Evolutionary conservation across 2,329 filamentous ascomycete species (phyloP).

Genomic region (Calonectria pteridis): DNA sequence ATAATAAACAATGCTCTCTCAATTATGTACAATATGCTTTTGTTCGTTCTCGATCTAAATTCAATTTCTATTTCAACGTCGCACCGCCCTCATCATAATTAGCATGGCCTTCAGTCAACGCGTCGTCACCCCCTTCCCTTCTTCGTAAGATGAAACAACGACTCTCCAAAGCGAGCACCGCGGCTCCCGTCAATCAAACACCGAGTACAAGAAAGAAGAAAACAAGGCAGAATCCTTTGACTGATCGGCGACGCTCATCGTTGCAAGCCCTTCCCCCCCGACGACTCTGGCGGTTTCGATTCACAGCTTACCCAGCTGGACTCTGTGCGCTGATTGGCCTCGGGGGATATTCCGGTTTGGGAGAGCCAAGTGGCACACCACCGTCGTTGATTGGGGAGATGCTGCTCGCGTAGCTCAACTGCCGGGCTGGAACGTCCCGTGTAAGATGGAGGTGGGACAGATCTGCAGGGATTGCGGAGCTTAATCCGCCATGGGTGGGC

Average conservation of each 20-base stretch:
- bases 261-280: not conserved
- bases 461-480: not conserved
- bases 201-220: not conserved
- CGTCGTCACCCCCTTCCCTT: not conserved
- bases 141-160: not conserved
- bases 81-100: not conserved
- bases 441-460: not conserved
- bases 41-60: not conserved
- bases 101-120: not conserved
- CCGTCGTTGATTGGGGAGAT: not conserved
- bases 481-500: not conserved
- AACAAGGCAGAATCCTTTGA: not conserved
- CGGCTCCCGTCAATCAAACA: not conserved
- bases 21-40: not conserved
- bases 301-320: not conserved
- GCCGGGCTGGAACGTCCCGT: not conserved
- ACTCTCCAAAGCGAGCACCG: not conserved
- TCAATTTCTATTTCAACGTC: not conserved
- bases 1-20: not conserved
- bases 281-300: not conserved
- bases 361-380: not conserved
- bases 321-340: not conserved
- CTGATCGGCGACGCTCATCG: not conserved
- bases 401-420: not conserved
- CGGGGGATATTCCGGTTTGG: not conserved